These are phyloP conservation scores for Austroboletus festivus DNA, from an alignment of 768 basidiomycete species.

Conservation along the genomic window DNA sequence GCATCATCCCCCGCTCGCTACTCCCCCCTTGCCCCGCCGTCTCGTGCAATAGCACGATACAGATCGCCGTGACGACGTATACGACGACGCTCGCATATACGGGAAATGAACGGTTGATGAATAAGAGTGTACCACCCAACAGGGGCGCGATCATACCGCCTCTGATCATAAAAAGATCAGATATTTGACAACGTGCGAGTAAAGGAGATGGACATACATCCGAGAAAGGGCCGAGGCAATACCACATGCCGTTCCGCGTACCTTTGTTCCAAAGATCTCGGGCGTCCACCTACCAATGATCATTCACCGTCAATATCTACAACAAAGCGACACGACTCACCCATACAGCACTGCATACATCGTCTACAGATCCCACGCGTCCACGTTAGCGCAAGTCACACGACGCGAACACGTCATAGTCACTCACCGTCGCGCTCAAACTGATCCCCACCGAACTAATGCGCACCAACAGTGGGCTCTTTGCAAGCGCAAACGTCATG, in stretches of 20 bases:
- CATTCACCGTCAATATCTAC: neutral
- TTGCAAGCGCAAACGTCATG: constrained; percentile 60
- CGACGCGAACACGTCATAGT: neutral
- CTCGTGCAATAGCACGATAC: constrained; percentile 59
- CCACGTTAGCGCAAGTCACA: no score
- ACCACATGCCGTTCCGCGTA: constrained; percentile 86
- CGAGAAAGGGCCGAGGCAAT: constrained; percentile 83
- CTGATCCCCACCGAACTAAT: constrained; percentile 74
- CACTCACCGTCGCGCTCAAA: constrained; percentile 58
- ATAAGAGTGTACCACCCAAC: constrained; percentile 68
- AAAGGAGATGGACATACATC: constrained; percentile 49
- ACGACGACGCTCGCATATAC: constrained; percentile 72
- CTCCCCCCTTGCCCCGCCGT: constrained; percentile 37
- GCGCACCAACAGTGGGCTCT: constrained; percentile 56
- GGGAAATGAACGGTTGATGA: constrained; percentile 64
- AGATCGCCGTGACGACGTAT: constrained; percentile 61
- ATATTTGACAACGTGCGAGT: no score
- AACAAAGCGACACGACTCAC: constrained; percentile 10
- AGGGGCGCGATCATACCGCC: constrained; percentile 89
- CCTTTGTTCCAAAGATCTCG: constrained; percentile 80
- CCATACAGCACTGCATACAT: constrained; percentile 91
- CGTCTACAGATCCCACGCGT: constrained; percentile 38
- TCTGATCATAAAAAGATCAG: constrained; percentile 36
- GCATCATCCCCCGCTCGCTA: constrained; percentile 18
- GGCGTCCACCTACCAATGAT: constrained; percentile 61